Percentiles rank a stretch among this genome's conserved stretches.
Conservation (phyloP, 225 moss, liverwort and hornwort species). For the Pseudoscleropodium purum region DNA sequence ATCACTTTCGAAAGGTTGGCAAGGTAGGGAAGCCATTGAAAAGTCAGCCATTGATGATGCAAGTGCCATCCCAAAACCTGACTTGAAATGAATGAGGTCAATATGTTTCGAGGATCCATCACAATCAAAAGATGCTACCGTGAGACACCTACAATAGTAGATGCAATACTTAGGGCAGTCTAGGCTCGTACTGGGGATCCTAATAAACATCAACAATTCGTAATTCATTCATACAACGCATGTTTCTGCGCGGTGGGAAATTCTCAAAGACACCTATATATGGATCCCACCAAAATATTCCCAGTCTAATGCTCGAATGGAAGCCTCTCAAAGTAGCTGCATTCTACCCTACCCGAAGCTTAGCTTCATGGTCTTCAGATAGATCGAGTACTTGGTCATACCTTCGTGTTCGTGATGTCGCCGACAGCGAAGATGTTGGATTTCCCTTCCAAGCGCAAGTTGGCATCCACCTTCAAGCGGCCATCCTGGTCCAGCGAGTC, state of each 20-base stretch:
- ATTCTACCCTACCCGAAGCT: too few relatives aligned
- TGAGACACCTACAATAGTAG: too few relatives aligned
- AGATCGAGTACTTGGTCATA: background rate
- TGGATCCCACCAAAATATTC: background rate
- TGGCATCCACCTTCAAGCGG: slow-evolving; percentile 53
- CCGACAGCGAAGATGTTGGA: slow-evolving; percentile 67
- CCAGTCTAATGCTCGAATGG: background rate
- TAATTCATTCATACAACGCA: background rate
- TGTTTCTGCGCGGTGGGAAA: too few relatives aligned
- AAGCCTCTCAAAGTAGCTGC: background rate
- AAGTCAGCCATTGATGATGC: background rate
- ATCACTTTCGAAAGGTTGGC: background rate
- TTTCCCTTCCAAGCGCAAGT: slow-evolving; percentile 39
- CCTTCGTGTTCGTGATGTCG: slow-evolving; percentile 68
- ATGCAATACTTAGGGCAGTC: too few relatives aligned
- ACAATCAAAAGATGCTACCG: too few relatives aligned
- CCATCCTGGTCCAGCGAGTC: slow-evolving; percentile 43
- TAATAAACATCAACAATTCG: background rate
- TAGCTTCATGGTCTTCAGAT: background rate
- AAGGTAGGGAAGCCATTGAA: background rate
- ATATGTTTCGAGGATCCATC: too few relatives aligned
- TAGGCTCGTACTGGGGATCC: background rate
- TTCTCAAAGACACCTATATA: background rate
- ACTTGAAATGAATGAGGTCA: too few relatives aligned
- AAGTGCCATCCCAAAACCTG: background rate